Base-by-base conservation (phyloP, 2,329 filamentous ascomycete genomes). In the Ophiocordyceps australis region DNA sequence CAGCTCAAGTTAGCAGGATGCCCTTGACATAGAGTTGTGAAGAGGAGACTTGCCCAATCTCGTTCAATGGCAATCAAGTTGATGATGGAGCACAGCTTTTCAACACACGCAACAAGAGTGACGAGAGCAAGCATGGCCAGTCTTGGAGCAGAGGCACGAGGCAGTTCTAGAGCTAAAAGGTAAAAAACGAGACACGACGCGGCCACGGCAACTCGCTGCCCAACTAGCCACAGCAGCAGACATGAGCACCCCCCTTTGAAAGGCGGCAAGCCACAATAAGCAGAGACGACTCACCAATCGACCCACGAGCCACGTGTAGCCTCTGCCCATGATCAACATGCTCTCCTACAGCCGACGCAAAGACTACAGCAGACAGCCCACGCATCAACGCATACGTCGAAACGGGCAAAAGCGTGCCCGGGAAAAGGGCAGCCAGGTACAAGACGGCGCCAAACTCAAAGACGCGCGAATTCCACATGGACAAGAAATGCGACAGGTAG, bases 1-100 rank as follows among this genome's bases (percentile, higher is more conserved):
- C 17, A 19, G 7, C 17, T 19, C 10, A 10, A 19, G 17, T n/a
- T n/a, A n/a, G n/a, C n/a, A n/a, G n/a, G n/a, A n/a, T n/a, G n/a
- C n/a, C n/a, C n/a, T n/a, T n/a, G n/a, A n/a, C n/a, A n/a, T n/a
- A n/a, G n/a, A n/a, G n/a, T n/a, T n/a, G n/a, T n/a, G n/a, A n/a
- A n/a, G n/a, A n/a, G 17, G 17, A 7, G 17, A 19, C 17, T 39
- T 34, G 68, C 59, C 75, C 76, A 81, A 37, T 83, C 77, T 38
- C 70, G 55, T 43, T 82, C 77, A 0, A 83, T 60, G 0, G 76
- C 57, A 1, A 82, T 64, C 1, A 66, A 55, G 40, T 81, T 82
- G 42, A 69, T 58, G 5, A 73, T 57, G 2, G 70, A 59, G 10
- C 56, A 59, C 7, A 80, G 45, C 42, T 82, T 83, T 46, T 83